A percentile compares a stretch with the other conserved stretches of the same genome.
phyloP scores from a whole-genome alignment of 306 rosid genomes.

The Fagus crenata region DNA sequence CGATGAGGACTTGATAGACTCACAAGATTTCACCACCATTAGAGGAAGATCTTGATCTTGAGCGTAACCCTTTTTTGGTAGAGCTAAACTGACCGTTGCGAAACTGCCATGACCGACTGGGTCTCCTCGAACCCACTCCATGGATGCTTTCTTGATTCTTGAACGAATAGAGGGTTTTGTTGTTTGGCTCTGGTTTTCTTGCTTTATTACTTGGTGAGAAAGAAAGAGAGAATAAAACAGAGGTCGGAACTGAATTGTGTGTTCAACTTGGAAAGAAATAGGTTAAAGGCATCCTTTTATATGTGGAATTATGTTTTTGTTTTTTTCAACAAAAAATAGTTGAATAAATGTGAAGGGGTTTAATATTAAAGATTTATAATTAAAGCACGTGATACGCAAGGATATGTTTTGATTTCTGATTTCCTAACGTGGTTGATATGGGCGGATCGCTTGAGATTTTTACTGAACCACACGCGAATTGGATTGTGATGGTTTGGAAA shows the following conservation, averaged over 20 bases:
- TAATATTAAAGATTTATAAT: background rate
- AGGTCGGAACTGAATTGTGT: background rate
- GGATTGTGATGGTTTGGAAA: background rate
- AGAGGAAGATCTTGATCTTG: constrained; percentile 16
- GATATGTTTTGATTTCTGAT: constrained; percentile 34
- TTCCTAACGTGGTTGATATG: constrained; percentile 41
- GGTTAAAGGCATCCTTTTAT: background rate
- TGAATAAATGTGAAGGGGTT: background rate
- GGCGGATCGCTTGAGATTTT: constrained; percentile 24
- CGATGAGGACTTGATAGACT: constrained; percentile 15
- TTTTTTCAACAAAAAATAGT: background rate
- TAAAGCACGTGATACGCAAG: constrained; percentile 73
- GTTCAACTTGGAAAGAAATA: background rate
- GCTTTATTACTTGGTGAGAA: constrained; percentile 1
- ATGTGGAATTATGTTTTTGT: background rate
- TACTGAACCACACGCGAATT: constrained; percentile 10
- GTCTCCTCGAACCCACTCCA: constrained; percentile 83
- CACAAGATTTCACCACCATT: constrained; percentile 60
- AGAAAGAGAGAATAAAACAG: background rate
- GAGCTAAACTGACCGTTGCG: constrained; percentile 59
- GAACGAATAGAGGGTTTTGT: background rate
- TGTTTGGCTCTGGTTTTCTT: background rate
- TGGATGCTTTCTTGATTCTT: constrained; percentile 8
- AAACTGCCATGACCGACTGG: constrained; percentile 70
- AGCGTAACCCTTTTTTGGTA: constrained; percentile 15